phyloP scores from a whole-genome alignment of 176 grass and related monocot genomes.

The Microstegium vimineum region DNA sequence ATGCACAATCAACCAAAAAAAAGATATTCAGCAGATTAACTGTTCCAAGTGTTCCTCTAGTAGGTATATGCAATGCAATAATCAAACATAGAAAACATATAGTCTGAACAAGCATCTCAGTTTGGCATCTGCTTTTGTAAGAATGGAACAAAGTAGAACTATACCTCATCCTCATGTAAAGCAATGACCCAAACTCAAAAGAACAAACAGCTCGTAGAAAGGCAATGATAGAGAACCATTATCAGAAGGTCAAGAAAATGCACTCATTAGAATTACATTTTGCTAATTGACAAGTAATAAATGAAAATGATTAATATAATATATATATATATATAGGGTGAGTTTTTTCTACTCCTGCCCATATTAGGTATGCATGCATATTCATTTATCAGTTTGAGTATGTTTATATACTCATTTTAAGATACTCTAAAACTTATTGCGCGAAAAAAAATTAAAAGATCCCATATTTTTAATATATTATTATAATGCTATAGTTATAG shows the following conservation, averaged over 20 bases:
- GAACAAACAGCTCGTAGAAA: background rate
- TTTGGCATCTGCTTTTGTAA: background rate
- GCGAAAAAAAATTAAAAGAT: too few species aligned
- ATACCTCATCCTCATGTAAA: background rate
- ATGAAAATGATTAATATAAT: background rate
- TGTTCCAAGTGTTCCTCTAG: background rate
- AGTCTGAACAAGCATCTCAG: background rate
- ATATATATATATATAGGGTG: background rate
- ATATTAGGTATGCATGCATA: too few species aligned
- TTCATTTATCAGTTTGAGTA: too few species aligned
- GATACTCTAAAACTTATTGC: too few species aligned
- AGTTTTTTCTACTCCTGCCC: too few species aligned
- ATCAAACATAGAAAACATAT: background rate
- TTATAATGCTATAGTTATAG: too few species aligned
- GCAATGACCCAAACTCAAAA: background rate
- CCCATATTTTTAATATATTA: too few species aligned
- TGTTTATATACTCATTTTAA: too few species aligned
- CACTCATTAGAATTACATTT: background rate
- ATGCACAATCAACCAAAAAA: background rate
- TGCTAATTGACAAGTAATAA: background rate
- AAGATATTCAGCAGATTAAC: background rate
- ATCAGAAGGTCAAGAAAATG: background rate
- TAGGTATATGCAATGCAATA: background rate
- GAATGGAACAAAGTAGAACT: conserved; percentile 23
- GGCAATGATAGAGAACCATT: background rate